Base-by-base conservation (phyloP, 352 stramenopile genomes). In the Pythium phragmitis region DNA sequence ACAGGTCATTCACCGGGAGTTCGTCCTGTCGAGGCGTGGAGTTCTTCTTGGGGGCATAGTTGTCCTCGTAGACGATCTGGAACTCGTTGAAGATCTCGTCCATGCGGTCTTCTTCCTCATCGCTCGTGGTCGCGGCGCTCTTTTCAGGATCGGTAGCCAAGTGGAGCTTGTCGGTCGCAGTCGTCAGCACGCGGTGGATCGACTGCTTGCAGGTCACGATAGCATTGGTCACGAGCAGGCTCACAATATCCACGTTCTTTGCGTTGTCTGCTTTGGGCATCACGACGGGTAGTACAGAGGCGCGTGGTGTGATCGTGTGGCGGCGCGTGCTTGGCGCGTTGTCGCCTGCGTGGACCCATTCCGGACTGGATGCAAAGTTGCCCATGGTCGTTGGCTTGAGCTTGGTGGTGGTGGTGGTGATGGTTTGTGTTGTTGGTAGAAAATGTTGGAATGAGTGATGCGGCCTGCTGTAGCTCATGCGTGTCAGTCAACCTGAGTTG, bases 31-130 rank as follows among this genome's bases (percentile, higher is more conserved):
- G 33, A 11, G 33, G 43, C 23, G 49, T 60, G n/a, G 47, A 48
- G 26, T 50, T 36, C 37, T 34, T 34, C 34, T 37, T 51, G 21
- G 50, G 36, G 33, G 53, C 50, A 37, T 60, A 71, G 26, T 42
- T 60, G 6, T 59, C 23, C 37, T 74, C 68, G 23, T 67, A 69
- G 14, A 74, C 60, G 51, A 68, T 64, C 48, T 74, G 62, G 49
- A 74, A 74, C 49, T 74, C 68, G 58, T 63, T 58, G 5, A 74
- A 67, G 54, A 71, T 46, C 13, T 63, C 67, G n/a, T 70, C 54
- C 45, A 68, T 59, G 4, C 3, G 4, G 23, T 58, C 33, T 23
- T 65, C 49, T 23, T 65, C 45, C 28, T 62, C 51, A 11, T 33
- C 19, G 17, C 3, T 58, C 21, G 39, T 21, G 21, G 21, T 21